Percentiles rank a stretch among this genome's conserved stretches.
Evolutionary conservation across 306 rosid species (phyloP).

Genomic region (Aeschynomene evenia): DNA sequence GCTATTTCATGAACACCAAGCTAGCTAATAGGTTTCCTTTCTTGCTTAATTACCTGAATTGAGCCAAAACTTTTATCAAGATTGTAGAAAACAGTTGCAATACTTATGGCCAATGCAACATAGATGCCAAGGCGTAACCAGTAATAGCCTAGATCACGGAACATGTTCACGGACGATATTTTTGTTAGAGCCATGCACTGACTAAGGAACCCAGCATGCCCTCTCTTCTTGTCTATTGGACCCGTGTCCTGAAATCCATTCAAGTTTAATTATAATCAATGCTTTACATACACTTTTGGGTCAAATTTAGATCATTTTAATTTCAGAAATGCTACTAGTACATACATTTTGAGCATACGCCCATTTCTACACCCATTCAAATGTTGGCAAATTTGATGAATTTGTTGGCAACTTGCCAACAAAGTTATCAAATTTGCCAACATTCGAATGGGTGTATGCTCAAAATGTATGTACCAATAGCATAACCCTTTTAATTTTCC

Average conservation of each 20-base stretch:
- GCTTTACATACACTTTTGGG: neutral
- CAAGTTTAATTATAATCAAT: neutral
- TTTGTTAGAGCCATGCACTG: conserved; percentile 48
- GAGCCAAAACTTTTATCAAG: conserved; percentile 32
- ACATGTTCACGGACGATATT: conserved; percentile 60
- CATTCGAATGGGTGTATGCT: no score
- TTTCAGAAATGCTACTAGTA: no score
- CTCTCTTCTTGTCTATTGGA: conserved; percentile 36
- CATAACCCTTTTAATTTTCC: no score
- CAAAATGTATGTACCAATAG: no score
- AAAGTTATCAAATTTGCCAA: no score
- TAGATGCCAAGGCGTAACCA: conserved; percentile 62
- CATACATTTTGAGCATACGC: no score
- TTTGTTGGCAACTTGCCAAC: no score
- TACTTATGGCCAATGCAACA: conserved; percentile 26
- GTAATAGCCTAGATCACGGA: conserved; percentile 67
- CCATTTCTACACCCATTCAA: no score
- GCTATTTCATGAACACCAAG: no score
- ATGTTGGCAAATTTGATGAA: no score
- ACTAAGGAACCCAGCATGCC: conserved; percentile 45
- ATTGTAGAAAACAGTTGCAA: conserved; percentile 48
- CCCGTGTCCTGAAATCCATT: conserved; percentile 27
- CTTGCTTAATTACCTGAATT: conserved; percentile 46
- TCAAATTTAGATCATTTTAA: neutral
- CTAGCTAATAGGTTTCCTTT: no score